These are phyloP conservation scores for Talaromyces albobiverticillius DNA, from an alignment of 2,329 filamentous ascomycete species.

Conservation along the genomic window DNA sequence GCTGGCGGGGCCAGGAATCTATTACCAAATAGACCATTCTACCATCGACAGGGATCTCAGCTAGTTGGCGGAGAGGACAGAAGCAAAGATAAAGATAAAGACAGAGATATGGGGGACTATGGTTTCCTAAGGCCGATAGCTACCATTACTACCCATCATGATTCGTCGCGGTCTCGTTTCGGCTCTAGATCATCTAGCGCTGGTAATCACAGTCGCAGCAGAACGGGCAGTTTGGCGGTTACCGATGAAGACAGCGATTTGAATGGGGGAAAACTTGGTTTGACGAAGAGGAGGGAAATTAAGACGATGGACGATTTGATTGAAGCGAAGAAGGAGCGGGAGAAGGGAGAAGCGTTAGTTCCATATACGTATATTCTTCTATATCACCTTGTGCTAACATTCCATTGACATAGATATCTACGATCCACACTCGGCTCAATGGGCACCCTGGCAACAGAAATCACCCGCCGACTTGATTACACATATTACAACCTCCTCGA, in stretches of 20 bases:
- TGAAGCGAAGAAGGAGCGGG: slow-evolving; percentile 61
- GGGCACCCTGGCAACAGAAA: slow-evolving; percentile 38
- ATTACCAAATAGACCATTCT: slow-evolving; percentile 28
- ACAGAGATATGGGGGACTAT: slow-evolving; percentile 27
- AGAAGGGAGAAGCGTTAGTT: slow-evolving; percentile 70
- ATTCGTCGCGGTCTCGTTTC: slow-evolving; percentile 31
- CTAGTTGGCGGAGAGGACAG: not conserved
- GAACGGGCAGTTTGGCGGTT: slow-evolving; percentile 27
- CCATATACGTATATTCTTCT: too few relatives aligned
- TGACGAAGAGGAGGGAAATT: slow-evolving; percentile 28
- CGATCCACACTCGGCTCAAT: slow-evolving; percentile 35
- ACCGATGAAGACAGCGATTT: slow-evolving; percentile 22
- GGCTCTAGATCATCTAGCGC: slow-evolving; percentile 31
- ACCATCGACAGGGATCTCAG: slow-evolving; percentile 10
- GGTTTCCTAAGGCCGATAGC: slow-evolving; percentile 26
- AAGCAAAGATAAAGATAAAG: slow-evolving; percentile 24
- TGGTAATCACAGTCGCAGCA: slow-evolving; percentile 21
- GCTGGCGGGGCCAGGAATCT: slow-evolving; percentile 29
- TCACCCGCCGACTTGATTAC: slow-evolving; percentile 46
- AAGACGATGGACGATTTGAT: slow-evolving; percentile 35
- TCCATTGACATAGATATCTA: slow-evolving; percentile 21
- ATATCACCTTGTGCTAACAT: too few relatives aligned
- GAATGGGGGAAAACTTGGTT: slow-evolving; percentile 25
- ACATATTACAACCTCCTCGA: slow-evolving; percentile 49
- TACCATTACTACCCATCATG: slow-evolving; percentile 18